Conservation (phyloP, 371 early-diverging fungal genomes). For the Ecytonucleospora hepatopenaei region DNA sequence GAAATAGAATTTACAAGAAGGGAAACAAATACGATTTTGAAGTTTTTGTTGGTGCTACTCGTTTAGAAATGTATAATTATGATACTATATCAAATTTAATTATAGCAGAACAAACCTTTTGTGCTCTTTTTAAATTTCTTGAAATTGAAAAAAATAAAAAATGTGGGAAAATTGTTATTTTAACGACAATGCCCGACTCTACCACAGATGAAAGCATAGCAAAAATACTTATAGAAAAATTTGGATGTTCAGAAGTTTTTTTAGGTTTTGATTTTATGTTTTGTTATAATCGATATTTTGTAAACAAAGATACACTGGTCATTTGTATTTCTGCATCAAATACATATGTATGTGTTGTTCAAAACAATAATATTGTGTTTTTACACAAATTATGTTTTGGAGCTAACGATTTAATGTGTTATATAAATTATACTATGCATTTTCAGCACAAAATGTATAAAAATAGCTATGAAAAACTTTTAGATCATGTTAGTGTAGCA, state of each 20-base stretch:
- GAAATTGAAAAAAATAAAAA: constrained; percentile 13
- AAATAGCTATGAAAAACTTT: constrained; percentile 32
- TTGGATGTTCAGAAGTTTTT: constrained; percentile 45
- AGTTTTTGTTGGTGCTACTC: constrained; percentile 8
- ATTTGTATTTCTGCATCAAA: constrained; percentile 19
- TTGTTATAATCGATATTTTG: constrained; percentile 45
- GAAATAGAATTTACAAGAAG: constrained; percentile 49
- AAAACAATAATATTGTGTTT: constrained; percentile 17
- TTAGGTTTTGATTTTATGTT: constrained; percentile 52
- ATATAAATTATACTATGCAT: constrained; percentile 33
- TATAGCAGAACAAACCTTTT: constrained; percentile 45
- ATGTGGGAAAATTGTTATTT: constrained; percentile 32
- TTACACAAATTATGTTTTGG: constrained; percentile 55
- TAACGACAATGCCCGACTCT: constrained; percentile 49
- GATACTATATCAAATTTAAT: constrained; percentile 53
- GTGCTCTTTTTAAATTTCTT: constrained; percentile 45
- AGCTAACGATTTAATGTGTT: constrained; percentile 39
- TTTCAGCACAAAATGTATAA: constrained; percentile 33
- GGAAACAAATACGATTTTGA: constrained; percentile 28
- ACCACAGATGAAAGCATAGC: constrained; percentile 40
- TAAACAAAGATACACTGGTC: constrained; percentile 7
- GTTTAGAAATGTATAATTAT: constrained; percentile 53
- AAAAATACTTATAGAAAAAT: constrained; percentile 43
- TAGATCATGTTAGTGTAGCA: constrained; percentile 29
- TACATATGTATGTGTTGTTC: constrained; percentile 12